These are phyloP conservation scores for Parathielavia appendiculata DNA, from an alignment of 495 filamentous ascomycete genomes.

Conservation along the genomic window DNA sequence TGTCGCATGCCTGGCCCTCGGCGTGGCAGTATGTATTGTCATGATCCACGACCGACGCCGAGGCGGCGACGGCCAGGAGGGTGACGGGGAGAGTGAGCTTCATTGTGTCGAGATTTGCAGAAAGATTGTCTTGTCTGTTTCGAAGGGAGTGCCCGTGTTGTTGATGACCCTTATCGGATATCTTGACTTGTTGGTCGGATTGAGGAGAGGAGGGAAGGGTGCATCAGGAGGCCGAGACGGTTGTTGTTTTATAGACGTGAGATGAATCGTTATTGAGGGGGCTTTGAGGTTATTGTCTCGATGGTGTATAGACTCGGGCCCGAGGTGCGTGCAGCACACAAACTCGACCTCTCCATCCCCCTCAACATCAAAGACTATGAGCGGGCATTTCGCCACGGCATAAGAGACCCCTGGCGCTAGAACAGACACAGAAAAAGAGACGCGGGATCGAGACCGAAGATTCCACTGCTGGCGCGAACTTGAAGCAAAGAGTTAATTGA, in stretches of 20 bases:
- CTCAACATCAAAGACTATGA: background rate
- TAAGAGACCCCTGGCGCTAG: background rate
- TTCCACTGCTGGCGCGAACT: background rate
- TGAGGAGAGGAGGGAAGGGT: conserved; percentile 3
- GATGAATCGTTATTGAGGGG: conserved; percentile 21
- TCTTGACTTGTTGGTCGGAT: conserved; percentile 12
- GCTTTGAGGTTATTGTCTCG: conserved; percentile 16
- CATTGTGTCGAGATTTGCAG: conserved; percentile 31
- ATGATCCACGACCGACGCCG: conserved; percentile 24
- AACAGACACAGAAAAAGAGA: conserved; percentile 7
- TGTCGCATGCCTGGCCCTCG: conserved; percentile 36
- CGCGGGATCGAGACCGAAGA: background rate
- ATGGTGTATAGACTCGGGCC: conserved; percentile 3
- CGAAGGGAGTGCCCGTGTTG: background rate
- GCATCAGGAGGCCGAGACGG: background rate
- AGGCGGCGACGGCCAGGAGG: conserved; percentile 29
- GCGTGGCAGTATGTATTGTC: conserved; percentile 29
- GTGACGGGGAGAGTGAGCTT: conserved; percentile 34
- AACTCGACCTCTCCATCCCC: background rate
- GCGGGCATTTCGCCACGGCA: background rate
- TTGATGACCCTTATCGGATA: conserved; percentile 4
- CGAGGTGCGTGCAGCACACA: background rate
- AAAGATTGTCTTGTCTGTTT: conserved; percentile 4
- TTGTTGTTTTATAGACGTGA: conserved; percentile 16
- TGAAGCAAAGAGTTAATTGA: conserved; percentile 24